Evolutionary conservation across 768 basidiomycete genomes (phyloP).

Genomic region (Wakefieldia striispora): DNA sequence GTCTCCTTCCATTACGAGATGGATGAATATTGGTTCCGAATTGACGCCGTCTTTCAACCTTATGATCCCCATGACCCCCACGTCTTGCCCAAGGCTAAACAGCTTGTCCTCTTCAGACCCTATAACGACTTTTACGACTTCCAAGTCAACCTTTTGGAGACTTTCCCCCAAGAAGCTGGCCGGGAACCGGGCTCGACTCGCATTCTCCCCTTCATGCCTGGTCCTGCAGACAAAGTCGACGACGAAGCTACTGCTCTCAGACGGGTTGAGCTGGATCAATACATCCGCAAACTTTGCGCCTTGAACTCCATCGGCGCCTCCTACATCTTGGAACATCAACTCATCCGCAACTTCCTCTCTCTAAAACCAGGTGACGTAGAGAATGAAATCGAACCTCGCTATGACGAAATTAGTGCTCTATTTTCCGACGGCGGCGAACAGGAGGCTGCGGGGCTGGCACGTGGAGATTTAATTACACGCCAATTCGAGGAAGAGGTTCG

Average conservation of each 20-base stretch:
- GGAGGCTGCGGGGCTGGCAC: conserved; percentile 35
- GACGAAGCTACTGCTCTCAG: conserved; percentile 79
- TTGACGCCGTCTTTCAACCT: conserved; percentile 87
- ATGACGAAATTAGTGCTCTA: conserved; percentile 57
- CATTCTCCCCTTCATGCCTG: conserved; percentile 96
- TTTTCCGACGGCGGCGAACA: conserved; percentile 35
- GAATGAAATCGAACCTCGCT: conserved; percentile 59
- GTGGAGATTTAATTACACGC: conserved; percentile 27
- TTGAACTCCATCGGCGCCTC: conserved; percentile 65
- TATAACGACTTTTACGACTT: conserved; percentile 99
- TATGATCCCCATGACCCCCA: conserved; percentile 59
- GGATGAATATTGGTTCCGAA: conserved; percentile 96
- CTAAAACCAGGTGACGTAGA: conserved; percentile 85
- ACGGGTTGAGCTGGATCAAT: conserved; percentile 82
- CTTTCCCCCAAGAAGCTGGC: conserved; percentile 91
- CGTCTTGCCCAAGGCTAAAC: conserved; percentile 62
- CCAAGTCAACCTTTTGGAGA: conserved; percentile 83
- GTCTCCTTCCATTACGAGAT: conserved; percentile 97
- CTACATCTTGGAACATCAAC: conserved; percentile 76
- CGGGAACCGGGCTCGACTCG: conserved; percentile 62
- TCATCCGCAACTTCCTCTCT: conserved; percentile 81
- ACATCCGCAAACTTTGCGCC: conserved; percentile 76
- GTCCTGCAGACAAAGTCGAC: conserved; percentile 82
- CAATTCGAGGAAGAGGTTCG: conserved; percentile 45
- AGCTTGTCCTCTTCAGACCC: conserved; percentile 86